Evolutionary conservation across 2,329 filamentous ascomycete species (phyloP), one percentile per base, ranked within the genome.

Genomic region (Xylaria sp.): DNA sequence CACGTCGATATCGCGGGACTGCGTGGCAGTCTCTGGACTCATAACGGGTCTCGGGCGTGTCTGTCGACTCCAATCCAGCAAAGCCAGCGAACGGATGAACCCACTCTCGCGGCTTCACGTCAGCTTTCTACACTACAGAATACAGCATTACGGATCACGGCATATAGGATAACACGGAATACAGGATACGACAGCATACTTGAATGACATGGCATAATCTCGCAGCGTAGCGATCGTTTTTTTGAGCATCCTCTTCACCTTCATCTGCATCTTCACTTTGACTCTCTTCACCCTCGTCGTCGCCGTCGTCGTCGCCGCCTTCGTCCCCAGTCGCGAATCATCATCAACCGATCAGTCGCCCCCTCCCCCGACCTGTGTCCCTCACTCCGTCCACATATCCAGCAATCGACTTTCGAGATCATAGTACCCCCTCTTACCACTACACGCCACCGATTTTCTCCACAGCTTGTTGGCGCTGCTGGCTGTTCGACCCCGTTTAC

Each of bases 171-270:
- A 46, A n/a, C 23, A 46, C 23, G 37, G 37, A 28, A 3, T 58
- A 32, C n/a, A 39, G 32, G 23, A 41, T 59, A 65, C 46, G 18
- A 44, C 41, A 28, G 28, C 54, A 25, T n/a, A 25, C 20, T 55
- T 55, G 39, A 44, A 60, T 57, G 66, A 52, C 46, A 65, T 52
- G 62, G 69, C 62, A 70, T 59, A n/a, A 39, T 39, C 63, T 28
- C 63, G n/a, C 46, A 25, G 63, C 25, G 48, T 65, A 70, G 58
- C 62, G 25, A n/a, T 58, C 39, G 28, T 32, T 28, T 41, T 41
- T 52, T 52, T 34, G 5, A 20, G 10, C 23, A 52, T 15, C 50
- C 13, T 32, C 50, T 28, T 15, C 50, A 15, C 28, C 23, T 46
- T n/a, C 41, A 46, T 18, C 41, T n/a, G 13, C 41, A n/a, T 34